Base-by-base conservation (phyloP, 208 protist species). In the Acanthamoeba divionensis region DNA sequence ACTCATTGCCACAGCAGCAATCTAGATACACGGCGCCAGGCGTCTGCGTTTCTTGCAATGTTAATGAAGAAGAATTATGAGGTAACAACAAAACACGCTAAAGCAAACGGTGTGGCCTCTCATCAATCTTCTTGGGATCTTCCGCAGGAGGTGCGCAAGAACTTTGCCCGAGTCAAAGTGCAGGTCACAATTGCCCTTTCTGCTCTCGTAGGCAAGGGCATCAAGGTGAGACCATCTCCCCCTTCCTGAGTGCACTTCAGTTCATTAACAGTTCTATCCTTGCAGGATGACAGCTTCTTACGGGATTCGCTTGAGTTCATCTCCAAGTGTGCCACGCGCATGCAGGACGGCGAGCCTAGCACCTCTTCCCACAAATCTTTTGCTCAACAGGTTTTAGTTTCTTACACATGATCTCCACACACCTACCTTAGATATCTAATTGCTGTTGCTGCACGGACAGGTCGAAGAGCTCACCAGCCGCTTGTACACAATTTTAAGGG, bases 401-500 rank as follows among this genome's bases (percentile, higher is more conserved):
- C 15, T 57, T 24, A 24, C 52, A 24, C 18, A n/a, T n/a, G 52
- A 24, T n/a, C n/a, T 57, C n/a, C 15, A 57, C 52, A n/a, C 52
- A n/a, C 52, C 52, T 57, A n/a, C n/a, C n/a, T n/a, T n/a, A n/a
- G n/a, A n/a, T n/a, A n/a, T n/a, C n/a, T n/a, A n/a, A n/a, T n/a
- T n/a, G n/a, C n/a, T n/a, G n/a, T n/a, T n/a, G n/a, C n/a, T n/a
- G n/a, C 52, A n/a, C 52, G 18, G n/a, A 24, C n/a, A 57, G 63
- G 63, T 71, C 33, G 48, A 86, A 55, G 75, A 86, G 9, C 75
- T 86, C 29, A 33, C 50, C 3, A 55, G 29, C 8, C 21, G 69
- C 31, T 52, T 93, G 54, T 24, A 48, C 36, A 92, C 55, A 24
- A 93, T 91, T 36, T 48, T 93, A 7, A 36, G 69, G 10, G 91